Base-by-base conservation (phyloP, 805 yeast species). In the Schizosaccharomyces pombe region DNA sequence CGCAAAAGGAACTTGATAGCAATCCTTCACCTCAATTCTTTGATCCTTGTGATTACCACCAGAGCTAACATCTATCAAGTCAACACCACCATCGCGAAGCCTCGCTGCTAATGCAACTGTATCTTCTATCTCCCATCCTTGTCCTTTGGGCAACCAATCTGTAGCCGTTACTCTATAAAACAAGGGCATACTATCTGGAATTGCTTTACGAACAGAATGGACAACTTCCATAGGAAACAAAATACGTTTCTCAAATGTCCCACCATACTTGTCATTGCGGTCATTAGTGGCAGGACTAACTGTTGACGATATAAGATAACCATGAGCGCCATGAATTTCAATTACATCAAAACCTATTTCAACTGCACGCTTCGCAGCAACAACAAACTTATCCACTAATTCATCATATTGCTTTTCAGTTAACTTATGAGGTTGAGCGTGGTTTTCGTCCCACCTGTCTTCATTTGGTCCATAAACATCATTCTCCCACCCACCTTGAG, bases 381-480 rank as follows among this genome's bases (percentile, higher is more conserved):
- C 84, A 71, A 64, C 82, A 54, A 77, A 67, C 1, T 74, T 66
- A 4, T 83, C 83, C 51, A 84, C 85, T 58, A 78, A 80, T 58
- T 72, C 68, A 61, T 80, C 85, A 1, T 74, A n/a, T n/a, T n/a
- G n/a, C n/a, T n/a, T 68, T 58, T 56, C 75, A 67, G 53, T 75
- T 72, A 1, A 60, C 65, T 1, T 54, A 58, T 2, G 72, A 66
- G 58, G 77, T 60, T 54, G 64, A 77, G 19, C 62, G 62, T 6
- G 78, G 77, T 4, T 55, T 56, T 60, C 62, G 47, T 11, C 57
- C 57, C 32, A 65, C 12, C 67, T 60, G n/a, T 65, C 61, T 0
- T 73, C 64, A n/a, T 76, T 67, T 14, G 79, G 76, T 9, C 70
- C 76, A 19, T 68, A 70, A 30, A 74, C 63, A 22, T 70, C 62